Conservation (phyloP, 176 grass and related monocot genomes). For the Triticum aestivum region DNA sequence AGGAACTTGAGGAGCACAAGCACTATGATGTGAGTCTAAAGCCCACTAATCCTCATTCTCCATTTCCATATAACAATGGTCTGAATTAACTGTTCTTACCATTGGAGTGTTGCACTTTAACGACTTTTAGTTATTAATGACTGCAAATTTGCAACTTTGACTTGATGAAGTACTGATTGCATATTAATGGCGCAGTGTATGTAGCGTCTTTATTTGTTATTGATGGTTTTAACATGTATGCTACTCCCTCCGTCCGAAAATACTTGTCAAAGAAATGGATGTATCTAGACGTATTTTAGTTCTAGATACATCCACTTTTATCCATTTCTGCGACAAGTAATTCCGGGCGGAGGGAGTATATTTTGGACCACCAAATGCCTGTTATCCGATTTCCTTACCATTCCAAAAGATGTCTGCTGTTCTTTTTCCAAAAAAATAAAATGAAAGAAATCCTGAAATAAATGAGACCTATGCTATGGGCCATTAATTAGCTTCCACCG, state of each 20-base stretch:
- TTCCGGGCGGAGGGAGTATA: neutral
- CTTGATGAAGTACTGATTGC: neutral
- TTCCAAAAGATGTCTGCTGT: neutral
- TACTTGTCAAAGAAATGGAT: too few species aligned
- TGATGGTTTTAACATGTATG: neutral
- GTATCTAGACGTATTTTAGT: too few species aligned
- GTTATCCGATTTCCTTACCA: neutral
- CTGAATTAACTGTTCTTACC: neutral
- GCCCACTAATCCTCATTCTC: neutral
- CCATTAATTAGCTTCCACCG: conserved; percentile 1
- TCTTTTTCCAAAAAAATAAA: neutral
- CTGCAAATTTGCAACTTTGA: neutral
- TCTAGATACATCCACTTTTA: too few species aligned
- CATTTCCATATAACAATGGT: conserved; percentile 1
- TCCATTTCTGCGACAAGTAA: too few species aligned
- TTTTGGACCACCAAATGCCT: neutral
- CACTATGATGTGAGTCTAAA: conserved; percentile 59
- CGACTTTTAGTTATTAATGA: neutral
- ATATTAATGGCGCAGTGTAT: neutral
- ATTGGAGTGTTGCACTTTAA: neutral
- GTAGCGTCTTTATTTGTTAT: neutral
- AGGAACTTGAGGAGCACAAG: conserved; percentile 68
- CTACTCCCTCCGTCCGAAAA: neutral
- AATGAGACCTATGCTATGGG: neutral
- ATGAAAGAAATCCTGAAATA: neutral